These are phyloP conservation scores for Backusella parvicylindrica DNA, from an alignment of 192 early-diverging fungal species.

Conservation along the genomic window DNA sequence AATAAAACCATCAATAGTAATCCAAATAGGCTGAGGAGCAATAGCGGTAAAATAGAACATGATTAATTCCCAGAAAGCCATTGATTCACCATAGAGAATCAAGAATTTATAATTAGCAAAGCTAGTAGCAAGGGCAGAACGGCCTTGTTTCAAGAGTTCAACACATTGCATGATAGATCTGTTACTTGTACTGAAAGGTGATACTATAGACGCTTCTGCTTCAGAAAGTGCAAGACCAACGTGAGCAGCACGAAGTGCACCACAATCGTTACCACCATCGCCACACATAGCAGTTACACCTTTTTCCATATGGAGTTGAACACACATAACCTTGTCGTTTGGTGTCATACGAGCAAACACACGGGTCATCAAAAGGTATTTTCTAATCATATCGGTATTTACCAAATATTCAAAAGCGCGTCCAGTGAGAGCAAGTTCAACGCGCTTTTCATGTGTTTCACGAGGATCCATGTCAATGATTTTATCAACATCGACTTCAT, in stretches of 20 bases:
- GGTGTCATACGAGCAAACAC: constrained; percentile 82
- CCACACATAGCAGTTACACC: constrained; percentile 84
- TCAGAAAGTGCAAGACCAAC: constrained; percentile 80
- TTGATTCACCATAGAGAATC: constrained; percentile 69
- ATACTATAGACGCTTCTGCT: constrained; percentile 79
- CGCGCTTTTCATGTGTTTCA: constrained; percentile 13
- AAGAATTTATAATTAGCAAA: constrained; percentile 79
- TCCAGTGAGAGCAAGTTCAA: constrained; percentile 74
- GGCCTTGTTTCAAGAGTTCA: constrained; percentile 67
- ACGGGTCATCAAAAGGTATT: constrained; percentile 63
- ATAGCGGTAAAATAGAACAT: constrained; percentile 78
- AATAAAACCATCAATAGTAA: constrained; percentile 66
- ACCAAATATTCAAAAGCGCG: constrained; percentile 60
- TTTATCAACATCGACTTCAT: constrained; percentile 36
- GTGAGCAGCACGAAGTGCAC: constrained; percentile 76
- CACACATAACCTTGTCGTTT: constrained; percentile 70
- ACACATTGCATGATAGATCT: constrained; percentile 66
- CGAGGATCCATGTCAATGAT: constrained; percentile 18
- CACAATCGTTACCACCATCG: constrained; percentile 86
- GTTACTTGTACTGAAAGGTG: constrained; percentile 70
- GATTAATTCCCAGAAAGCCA: constrained; percentile 63
- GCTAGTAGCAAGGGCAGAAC: constrained; percentile 69
- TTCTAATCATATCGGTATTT: constrained; percentile 36
- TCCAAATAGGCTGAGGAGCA: constrained; percentile 69
- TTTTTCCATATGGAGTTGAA: constrained; percentile 75